phyloP scores from a whole-genome alignment of 768 basidiomycete genomes.

The Mycena kentingensis region DNA sequence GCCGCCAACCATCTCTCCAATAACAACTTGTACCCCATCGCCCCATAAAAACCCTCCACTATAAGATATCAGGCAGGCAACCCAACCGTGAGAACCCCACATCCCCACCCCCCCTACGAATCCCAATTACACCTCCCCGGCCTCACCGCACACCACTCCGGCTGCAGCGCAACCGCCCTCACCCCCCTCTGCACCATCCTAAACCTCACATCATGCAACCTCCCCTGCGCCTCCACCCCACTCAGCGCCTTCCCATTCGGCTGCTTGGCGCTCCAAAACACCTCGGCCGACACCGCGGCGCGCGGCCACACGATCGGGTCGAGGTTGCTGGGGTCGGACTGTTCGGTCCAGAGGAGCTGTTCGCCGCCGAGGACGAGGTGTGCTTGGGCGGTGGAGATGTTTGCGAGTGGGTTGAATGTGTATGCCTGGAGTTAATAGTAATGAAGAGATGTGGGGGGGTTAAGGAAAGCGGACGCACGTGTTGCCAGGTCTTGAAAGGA shows the following conservation, averaged over 20 bases:
- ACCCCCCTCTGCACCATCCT: slow-evolving; percentile 65
- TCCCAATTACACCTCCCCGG: slow-evolving; percentile 57
- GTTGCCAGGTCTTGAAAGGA: slow-evolving; percentile 81
- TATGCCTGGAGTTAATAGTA: slow-evolving; percentile 41
- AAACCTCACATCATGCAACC: slow-evolving; percentile 66
- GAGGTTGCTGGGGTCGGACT: slow-evolving; percentile 66
- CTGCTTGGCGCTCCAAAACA: slow-evolving; percentile 67
- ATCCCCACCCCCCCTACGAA: too few species aligned
- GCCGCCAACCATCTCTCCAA: too few species aligned
- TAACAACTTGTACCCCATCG: too few species aligned
- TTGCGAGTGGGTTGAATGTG: slow-evolving; percentile 71
- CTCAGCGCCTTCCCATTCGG: slow-evolving; percentile 43
- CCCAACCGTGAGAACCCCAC: too few species aligned
- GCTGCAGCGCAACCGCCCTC: slow-evolving; percentile 62
- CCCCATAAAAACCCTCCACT: too few species aligned
- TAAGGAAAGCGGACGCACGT: slow-evolving; percentile 39
- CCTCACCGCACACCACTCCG: slow-evolving; percentile 70
- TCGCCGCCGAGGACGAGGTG: slow-evolving; percentile 71
- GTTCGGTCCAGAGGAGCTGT: slow-evolving; percentile 74
- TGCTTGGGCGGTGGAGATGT: slow-evolving; percentile 47
- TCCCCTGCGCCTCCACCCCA: slow-evolving; percentile 53
- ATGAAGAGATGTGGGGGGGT: background rate
- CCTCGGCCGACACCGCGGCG: slow-evolving; percentile 69
- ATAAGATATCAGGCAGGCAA: too few species aligned
- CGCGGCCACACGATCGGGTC: slow-evolving; percentile 75